Conservation (phyloP, 2,329 filamentous ascomycete species). For the Aureobasidium sp. region DNA sequence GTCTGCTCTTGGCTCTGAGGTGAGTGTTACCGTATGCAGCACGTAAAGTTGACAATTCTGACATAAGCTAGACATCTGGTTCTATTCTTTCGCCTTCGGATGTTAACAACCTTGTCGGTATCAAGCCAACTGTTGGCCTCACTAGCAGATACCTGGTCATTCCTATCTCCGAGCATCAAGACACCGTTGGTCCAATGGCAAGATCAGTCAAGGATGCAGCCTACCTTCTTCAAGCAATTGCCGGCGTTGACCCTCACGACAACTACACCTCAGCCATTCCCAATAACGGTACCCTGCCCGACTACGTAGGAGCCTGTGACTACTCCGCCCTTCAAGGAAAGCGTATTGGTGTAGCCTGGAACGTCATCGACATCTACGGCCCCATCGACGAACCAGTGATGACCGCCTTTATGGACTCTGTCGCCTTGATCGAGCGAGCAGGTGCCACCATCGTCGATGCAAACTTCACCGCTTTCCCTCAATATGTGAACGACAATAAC, state of each 20-base stretch:
- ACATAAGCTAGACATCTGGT: conserved; percentile 45
- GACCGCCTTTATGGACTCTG: conserved; percentile 49
- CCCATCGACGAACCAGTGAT: conserved; percentile 37
- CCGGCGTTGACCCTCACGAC: conserved; percentile 45
- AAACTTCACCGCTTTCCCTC: conserved; percentile 49
- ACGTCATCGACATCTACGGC: conserved; percentile 41
- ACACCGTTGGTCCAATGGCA: conserved; percentile 52
- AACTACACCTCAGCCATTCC: conserved; percentile 56
- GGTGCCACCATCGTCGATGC: conserved; percentile 56
- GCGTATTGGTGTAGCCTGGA: conserved; percentile 58
- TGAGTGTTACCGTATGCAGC: conserved; percentile 15
- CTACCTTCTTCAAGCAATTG: conserved; percentile 52
- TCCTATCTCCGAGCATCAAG: conserved; percentile 53
- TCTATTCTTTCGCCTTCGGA: conserved; percentile 54
- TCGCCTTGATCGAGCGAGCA: conserved; percentile 46
- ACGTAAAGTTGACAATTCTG: background rate
- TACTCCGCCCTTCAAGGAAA: conserved; percentile 47
- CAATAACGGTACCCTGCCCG: conserved; percentile 41
- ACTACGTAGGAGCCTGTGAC: conserved; percentile 56
- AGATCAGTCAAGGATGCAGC: conserved; percentile 54
- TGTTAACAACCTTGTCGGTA: conserved; percentile 56
- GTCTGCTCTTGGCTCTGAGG: conserved; percentile 54
- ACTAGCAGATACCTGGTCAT: conserved; percentile 57
- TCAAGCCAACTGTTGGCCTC: conserved; percentile 61
- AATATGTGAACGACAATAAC: conserved; percentile 35